Percentiles rank a stretch among this genome's conserved stretches.
These are phyloP conservation scores for Penicillium sp. DNA, from an alignment of 2,329 filamentous ascomycete genomes.

Conservation along the genomic window DNA sequence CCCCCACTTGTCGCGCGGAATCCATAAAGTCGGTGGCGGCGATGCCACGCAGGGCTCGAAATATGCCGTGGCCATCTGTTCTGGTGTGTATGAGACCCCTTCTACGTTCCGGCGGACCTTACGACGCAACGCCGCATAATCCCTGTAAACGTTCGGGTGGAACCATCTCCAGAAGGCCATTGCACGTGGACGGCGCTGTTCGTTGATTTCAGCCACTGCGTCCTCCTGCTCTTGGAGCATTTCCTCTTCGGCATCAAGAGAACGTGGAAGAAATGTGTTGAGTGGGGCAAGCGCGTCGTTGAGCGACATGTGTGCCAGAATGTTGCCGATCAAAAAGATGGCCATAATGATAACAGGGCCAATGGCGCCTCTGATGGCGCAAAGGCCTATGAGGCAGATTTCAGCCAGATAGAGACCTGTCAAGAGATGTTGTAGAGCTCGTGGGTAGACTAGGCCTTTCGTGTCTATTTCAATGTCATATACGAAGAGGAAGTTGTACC, in stretches of 20 bases:
- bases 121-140: constrained; percentile 67
- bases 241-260: constrained; percentile 56
- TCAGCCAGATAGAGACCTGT: constrained; percentile 80
- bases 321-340: constrained; percentile 68
- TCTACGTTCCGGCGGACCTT: constrained; percentile 60
- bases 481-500: constrained; percentile 87
- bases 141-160: constrained; percentile 70
- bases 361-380: constrained; percentile 61
- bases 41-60: constrained; percentile 66
- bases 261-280: constrained; percentile 67
- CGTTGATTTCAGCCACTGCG: constrained; percentile 21
- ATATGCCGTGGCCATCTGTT: constrained; percentile 64
- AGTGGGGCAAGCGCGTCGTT: constrained; percentile 45
- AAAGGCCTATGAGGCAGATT: constrained; percentile 78
- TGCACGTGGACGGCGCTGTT: constrained; percentile 21
- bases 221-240: constrained; percentile 40
- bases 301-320: constrained; percentile 64
- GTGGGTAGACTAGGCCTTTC: constrained; percentile 82
- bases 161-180: constrained; percentile 45
- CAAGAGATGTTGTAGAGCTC: constrained; percentile 77
- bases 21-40: constrained; percentile 68
- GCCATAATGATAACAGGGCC: constrained; percentile 74
- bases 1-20: constrained; percentile 70
- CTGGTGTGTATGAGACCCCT: constrained; percentile 58
- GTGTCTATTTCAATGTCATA: constrained; percentile 78